Evolutionary conservation across 2,329 filamentous ascomycete species (phyloP).

Genomic region (Ambrosiella xylebori): DNA sequence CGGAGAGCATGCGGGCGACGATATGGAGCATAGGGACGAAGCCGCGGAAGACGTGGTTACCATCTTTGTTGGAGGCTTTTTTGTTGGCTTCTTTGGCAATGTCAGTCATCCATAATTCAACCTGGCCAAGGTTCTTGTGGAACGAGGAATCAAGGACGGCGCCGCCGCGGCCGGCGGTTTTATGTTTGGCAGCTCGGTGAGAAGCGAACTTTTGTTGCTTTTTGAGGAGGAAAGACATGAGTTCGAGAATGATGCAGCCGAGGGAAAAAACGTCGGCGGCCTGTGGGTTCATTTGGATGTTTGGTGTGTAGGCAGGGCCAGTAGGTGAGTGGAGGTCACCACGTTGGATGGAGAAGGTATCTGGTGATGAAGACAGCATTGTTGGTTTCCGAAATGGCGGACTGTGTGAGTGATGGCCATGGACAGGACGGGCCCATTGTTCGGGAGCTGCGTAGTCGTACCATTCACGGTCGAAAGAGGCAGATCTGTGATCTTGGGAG

Average conservation of each 20-base stretch:
- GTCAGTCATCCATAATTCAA: conserved; percentile 48
- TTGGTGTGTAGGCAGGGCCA: conserved; percentile 22
- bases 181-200: conserved; percentile 49
- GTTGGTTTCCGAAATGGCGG: conserved; percentile 18
- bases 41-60: conserved; percentile 31
- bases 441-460: conserved; percentile 64
- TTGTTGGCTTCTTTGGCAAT: conserved; percentile 42
- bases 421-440: conserved; percentile 30
- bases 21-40: conserved; percentile 35
- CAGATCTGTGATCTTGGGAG: conserved; percentile 26
- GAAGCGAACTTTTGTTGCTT: conserved; percentile 47
- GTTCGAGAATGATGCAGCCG: conserved; percentile 54
- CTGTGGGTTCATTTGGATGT: conserved; percentile 32
- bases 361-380: conserved; percentile 21
- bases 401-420: conserved; percentile 17
- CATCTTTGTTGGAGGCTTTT: conserved; percentile 23
- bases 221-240: conserved; percentile 52
- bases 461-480: conserved; percentile 45
- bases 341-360: conserved; percentile 23
- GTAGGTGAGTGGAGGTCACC: conserved; percentile 16
- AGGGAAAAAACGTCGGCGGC: conserved; percentile 57
- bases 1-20: conserved; percentile 36
- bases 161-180: conserved; percentile 37
- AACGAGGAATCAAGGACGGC: conserved; percentile 53
- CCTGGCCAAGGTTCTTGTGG: conserved; percentile 51